phyloP scores from a whole-genome alignment of 2,329 filamentous ascomycete genomes.

The Aspergillus cejpii region DNA sequence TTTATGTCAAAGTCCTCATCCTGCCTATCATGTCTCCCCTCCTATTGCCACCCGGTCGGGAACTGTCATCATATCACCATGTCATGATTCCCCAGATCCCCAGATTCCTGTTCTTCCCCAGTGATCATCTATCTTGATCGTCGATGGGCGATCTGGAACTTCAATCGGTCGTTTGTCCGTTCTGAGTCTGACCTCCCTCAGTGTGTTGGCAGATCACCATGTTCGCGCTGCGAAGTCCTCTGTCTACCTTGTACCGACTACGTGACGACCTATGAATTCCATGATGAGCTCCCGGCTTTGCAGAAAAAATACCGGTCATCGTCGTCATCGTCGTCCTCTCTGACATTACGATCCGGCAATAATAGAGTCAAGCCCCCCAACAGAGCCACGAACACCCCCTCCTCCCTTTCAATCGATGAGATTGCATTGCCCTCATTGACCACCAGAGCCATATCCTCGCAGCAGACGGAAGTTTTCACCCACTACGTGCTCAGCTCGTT shows the following conservation, averaged over 20 bases:
- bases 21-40: background rate
- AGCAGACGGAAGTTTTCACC: slow-evolving; percentile 25
- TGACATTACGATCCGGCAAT: background rate
- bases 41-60: no score
- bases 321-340: slow-evolving; percentile 6
- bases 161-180: no score
- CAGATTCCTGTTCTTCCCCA: background rate
- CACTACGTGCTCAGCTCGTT: slow-evolving; percentile 25
- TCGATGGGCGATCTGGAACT: no score
- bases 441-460: slow-evolving; percentile 19
- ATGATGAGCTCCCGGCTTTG: slow-evolving; percentile 28
- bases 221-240: slow-evolving; percentile 27
- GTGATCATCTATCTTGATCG: background rate
- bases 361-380: background rate
- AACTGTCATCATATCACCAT: no score
- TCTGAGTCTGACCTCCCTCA: slow-evolving; percentile 4
- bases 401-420: slow-evolving; percentile 18
- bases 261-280: slow-evolving; percentile 23
- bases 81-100: background rate
- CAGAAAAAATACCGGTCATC: slow-evolving; percentile 23
- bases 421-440: slow-evolving; percentile 24
- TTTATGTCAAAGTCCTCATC: no score
- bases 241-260: slow-evolving; percentile 25
- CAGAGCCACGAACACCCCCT: background rate
- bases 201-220: slow-evolving; percentile 28